A percentile compares a stretch with the other conserved stretches of the same genome.
Evolutionary conservation across 1,284 basidiomycete species (phyloP).

Genomic region (Apiotrichum montevideense): DNA sequence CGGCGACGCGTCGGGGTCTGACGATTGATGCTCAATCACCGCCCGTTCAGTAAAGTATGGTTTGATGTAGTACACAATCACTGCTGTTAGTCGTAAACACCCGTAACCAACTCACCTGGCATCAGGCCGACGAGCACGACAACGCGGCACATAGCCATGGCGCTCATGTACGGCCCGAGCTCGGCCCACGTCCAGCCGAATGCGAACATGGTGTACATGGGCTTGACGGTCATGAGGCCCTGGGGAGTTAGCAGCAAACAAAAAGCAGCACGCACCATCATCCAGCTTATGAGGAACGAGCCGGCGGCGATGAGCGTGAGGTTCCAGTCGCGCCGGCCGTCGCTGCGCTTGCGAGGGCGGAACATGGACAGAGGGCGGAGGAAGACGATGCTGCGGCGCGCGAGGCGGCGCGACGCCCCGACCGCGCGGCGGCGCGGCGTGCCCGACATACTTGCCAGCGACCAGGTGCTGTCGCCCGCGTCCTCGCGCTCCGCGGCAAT

Average conservation of each 20-base stretch:
- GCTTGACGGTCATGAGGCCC: constrained; percentile 60
- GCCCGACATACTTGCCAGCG: constrained; percentile 7
- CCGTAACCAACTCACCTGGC: constrained; percentile 49
- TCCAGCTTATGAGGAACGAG: constrained; percentile 51
- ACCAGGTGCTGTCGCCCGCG: constrained; percentile 15
- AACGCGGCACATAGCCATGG: constrained; percentile 58
- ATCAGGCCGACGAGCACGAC: constrained; percentile 58
- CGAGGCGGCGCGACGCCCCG: constrained; percentile 26
- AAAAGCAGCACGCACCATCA: constrained; percentile 53
- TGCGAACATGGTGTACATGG: constrained; percentile 61
- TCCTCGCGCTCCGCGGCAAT: constrained; percentile 43
- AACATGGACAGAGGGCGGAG: constrained; percentile 63
- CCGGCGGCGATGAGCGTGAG: constrained; percentile 53
- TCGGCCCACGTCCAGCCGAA: constrained; percentile 71
- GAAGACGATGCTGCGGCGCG: constrained; percentile 52
- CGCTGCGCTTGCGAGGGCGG: constrained; percentile 50
- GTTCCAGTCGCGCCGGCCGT: constrained; percentile 58
- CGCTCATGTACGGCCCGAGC: constrained; percentile 70
- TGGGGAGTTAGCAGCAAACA: constrained; percentile 30
- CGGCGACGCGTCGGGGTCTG: constrained; percentile 6
- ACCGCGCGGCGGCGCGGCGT: constrained; percentile 9
- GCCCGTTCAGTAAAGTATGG: constrained; percentile 24
- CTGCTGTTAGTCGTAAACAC: constrained; percentile 13
- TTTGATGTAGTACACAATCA: constrained; percentile 39
- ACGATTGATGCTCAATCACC: constrained; percentile 11